Evolutionary conservation across 192 early-diverging fungal genomes (phyloP).

Genomic region (Coemansia sp.): DNA sequence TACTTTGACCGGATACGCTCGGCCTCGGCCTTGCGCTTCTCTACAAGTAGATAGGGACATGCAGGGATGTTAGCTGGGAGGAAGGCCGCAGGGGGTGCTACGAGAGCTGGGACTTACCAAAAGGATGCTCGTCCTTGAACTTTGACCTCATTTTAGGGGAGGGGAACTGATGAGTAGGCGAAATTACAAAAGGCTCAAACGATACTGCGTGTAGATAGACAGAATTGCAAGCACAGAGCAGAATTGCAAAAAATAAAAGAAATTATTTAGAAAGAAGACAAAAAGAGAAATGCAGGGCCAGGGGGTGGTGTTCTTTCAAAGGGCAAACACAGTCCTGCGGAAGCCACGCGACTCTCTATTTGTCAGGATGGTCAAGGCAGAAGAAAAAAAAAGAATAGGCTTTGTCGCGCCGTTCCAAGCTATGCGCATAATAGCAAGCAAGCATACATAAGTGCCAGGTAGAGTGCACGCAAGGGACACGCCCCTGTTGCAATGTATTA

Average conservation of each 20-base stretch:
- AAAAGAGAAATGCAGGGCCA: conserved; percentile 1
- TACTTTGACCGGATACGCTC: conserved; percentile 96
- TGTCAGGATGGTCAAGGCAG: conserved; percentile 1
- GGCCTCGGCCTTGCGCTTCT: conserved; percentile 94
- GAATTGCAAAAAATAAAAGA: conserved; percentile 4
- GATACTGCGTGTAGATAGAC: conserved; percentile 1
- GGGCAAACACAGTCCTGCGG: not conserved
- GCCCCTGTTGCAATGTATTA: not conserved
- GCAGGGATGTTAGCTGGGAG: conserved; percentile 3
- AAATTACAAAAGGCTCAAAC: not conserved
- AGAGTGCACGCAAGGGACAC: conserved; percentile 5
- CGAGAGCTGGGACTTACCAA: conserved; percentile 61
- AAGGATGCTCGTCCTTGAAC: conserved; percentile 96
- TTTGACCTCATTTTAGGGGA: conserved; percentile 67
- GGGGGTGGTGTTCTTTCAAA: not conserved
- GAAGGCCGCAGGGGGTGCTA: not conserved
- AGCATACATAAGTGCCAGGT: not conserved
- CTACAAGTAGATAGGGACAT: conserved; percentile 40
- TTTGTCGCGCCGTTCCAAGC: not conserved
- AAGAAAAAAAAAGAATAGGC: not conserved
- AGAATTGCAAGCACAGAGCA: conserved; percentile 6
- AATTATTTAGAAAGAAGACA: conserved; percentile 1
- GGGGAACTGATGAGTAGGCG: conserved; percentile 1
- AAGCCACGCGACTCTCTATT: conserved; percentile 6
- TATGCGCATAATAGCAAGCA: not conserved